A percentile compares a stretch with the other conserved stretches of the same genome.
These are phyloP conservation scores for Byssothecium circinans DNA, from an alignment of 2,329 filamentous ascomycete genomes.

Conservation along the genomic window DNA sequence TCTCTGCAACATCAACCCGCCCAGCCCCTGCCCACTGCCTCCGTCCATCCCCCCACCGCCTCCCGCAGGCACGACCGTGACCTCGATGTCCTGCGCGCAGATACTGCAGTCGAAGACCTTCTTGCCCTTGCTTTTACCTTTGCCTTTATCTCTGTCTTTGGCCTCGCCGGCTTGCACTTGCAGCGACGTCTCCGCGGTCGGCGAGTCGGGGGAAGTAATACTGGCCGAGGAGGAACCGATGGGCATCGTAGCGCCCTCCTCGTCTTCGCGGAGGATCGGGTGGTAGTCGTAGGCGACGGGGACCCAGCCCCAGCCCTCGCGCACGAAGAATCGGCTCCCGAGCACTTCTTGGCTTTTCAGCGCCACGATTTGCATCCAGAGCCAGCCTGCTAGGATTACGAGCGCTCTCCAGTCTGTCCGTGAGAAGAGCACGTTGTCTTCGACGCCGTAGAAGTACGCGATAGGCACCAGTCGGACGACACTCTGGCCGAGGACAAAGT, in stretches of 20 bases:
- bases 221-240: conserved; percentile 64
- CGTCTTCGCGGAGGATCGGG: conserved; percentile 81
- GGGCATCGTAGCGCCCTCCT: conserved; percentile 74
- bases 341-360: conserved; percentile 82
- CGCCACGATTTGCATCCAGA: conserved; percentile 82
- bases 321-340: conserved; percentile 84
- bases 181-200: conserved; percentile 14
- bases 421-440: conserved; percentile 80
- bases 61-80: conserved; percentile 70
- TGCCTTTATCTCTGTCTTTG: too few relatives aligned
- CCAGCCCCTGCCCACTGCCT: conserved; percentile 45
- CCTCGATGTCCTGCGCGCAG: conserved; percentile 87
- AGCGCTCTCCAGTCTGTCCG: conserved; percentile 69
- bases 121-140: conserved; percentile 60
- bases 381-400: conserved; percentile 68
- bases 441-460: conserved; percentile 78
- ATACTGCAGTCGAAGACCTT: conserved; percentile 87
- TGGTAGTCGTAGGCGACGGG: conserved; percentile 90
- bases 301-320: conserved; percentile 67
- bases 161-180: conserved; percentile 45
- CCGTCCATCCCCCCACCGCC: conserved; percentile 12
- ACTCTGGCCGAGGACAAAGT: conserved; percentile 84
- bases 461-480: conserved; percentile 76
- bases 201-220: conserved; percentile 15
- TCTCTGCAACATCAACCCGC: conserved; percentile 69